Evolutionary conservation across 208 protist species (phyloP), one percentile per base, ranked within the genome.

Genomic region (Phytomonas francai): DNA sequence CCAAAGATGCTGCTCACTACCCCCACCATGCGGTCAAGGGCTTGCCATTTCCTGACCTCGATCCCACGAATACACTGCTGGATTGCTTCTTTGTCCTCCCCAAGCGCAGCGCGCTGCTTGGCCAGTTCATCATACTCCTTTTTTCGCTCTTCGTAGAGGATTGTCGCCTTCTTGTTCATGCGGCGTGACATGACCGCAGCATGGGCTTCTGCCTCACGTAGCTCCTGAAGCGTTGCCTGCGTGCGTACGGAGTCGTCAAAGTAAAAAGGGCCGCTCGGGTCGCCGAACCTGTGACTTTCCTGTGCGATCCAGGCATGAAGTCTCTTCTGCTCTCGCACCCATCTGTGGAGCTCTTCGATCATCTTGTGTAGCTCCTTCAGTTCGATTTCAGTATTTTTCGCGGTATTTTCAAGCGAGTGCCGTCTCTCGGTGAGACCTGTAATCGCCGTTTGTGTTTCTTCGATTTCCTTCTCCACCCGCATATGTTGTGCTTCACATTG

Each of bases 41-140:
- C 88, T 68, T 97, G 84, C 82, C 96, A 98, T 87, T 99, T 99
- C 77, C 99, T 99, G 11, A 86, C 79, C 71, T 99, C 98, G 25
- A 99, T 91, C 69, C 98, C 94, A 12, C 73, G 70, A 60, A 99
- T 99, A 45, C 97, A 97, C 16, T 74, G 75, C 74, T 96, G 92
- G 69, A 99, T 98, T 12, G 97, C 93, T 51, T 91, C 80, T 80
- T 99, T 99, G 76, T 99, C 98, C 45, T 97, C 90, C 62, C 97
- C 80, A 0, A 97, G 78, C 22, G 87, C 80, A 8, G 73, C 70
- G 70, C 96, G 97, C 78, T 99, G 99, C 36, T 92, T 76, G 25
- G 95, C 83, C 2, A 99, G 83, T 42, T 99, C 97, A 56, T 95
- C 74, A 81, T 98, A 99, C 70, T 99, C 98, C 67, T 91, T 73